These are phyloP conservation scores for Diospyros kaki DNA, from an alignment of 148 eudicot genomes.

Conservation along the genomic window DNA sequence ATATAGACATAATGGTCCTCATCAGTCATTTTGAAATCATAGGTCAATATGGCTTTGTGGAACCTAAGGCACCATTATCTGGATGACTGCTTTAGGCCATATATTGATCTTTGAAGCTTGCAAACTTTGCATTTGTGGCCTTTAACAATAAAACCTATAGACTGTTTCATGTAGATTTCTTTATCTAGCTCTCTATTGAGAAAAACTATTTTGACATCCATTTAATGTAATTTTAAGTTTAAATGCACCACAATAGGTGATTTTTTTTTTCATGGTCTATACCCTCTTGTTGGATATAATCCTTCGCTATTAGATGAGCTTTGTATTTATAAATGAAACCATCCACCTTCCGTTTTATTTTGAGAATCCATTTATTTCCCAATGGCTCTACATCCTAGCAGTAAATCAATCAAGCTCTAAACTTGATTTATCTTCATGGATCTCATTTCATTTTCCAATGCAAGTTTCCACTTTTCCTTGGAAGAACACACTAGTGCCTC, in stretches of 20 bases:
- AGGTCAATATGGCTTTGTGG: not conserved
- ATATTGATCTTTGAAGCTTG: no score
- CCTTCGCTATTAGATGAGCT: not conserved
- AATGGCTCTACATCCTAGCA: not conserved
- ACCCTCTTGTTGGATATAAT: constrained; percentile 1
- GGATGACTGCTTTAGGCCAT: not conserved
- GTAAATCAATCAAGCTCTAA: not conserved
- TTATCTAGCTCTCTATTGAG: no score
- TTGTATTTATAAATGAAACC: not conserved
- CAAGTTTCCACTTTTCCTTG: not conserved
- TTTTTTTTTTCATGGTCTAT: not conserved
- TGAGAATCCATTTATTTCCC: not conserved
- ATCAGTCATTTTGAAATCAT: no score
- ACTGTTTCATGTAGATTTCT: not conserved
- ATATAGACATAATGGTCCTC: no score
- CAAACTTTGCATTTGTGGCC: not conserved
- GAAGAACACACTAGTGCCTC: no score
- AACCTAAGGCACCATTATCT: not conserved
- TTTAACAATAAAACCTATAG: not conserved
- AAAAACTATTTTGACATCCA: no score
- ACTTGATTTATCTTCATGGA: not conserved
- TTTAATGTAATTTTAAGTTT: no score
- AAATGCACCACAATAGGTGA: not conserved
- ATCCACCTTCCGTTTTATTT: not conserved
- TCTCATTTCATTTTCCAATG: not conserved